Base-by-base conservation (phyloP, 306 rosid species). In the Rosa lucieae region DNA sequence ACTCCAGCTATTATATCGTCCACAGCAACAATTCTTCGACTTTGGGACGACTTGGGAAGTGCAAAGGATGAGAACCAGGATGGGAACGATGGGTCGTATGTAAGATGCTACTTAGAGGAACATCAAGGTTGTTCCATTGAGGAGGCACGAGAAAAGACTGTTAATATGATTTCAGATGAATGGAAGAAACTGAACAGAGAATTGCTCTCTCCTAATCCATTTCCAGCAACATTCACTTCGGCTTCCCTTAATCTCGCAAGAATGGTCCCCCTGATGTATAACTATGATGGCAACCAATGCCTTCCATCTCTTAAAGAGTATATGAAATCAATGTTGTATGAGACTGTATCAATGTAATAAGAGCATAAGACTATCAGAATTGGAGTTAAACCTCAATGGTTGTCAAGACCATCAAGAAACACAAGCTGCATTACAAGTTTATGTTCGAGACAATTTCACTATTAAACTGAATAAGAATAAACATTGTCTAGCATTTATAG, bases 11-110 rank as follows among this genome's bases (percentile, higher is more conserved):
- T 32, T 5, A 75, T 86, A 37, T 79, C 91, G 32, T 92, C 89
- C 0, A 10, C 82, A 1, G 92, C 93, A 14, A 78, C 88, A 18
- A 85, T 92, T 73, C 87, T 90, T 47, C 81, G 97, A 11, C 97
- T 90, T 46, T 92, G 96, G 93, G 96, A 92, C 69, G 97, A 90
- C 76, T 79, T 92, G 49, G 93, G 92, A 83, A 87, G 62, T 79
- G 92, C 93, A 14, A 20, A 82, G 90, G 89, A 90, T 51, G 91
- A 90, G 77, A 74, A 90, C 55, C 90, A 87, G 81, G 61, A 84
- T 9, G 90, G 94, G 0, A 81, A 82, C 6, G 93, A 89, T 61
- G 96, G 93, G n/a, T 87, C 93, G 0, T 89, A 51, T n/a, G n/a
- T 68, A 69, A 55, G 53, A 37, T 72, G 80, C 56, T 82, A 73